Evolutionary conservation across 2,329 filamentous ascomycete species (phyloP), one percentile per base, ranked within the genome.

Genomic region (Monilinia aucupariae): DNA sequence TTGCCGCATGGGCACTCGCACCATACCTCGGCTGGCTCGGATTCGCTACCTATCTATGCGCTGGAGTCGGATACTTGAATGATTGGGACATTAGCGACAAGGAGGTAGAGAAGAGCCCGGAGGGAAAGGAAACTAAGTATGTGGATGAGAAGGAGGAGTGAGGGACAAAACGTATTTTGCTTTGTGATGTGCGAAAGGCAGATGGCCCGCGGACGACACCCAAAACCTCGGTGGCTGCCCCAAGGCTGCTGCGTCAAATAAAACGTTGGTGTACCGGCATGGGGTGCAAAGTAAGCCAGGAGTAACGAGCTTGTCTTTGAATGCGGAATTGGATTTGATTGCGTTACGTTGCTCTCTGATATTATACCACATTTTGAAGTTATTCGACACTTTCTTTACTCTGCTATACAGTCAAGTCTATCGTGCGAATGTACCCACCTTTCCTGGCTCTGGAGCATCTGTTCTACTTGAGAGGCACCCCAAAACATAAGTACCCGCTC

Each of bases 21-120:
- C 93, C 92, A 0, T 97, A 97, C 73, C 77, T 96, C 32, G 89
- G 80, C 20, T 97, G 93, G 93, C 77, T 97, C 69, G 80, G 86
- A 60, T 97, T 96, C 73, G 92, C 92, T 39, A 91, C 89, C 0
- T 97, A 97, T 73, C 79, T 97, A 59, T 91, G 86, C 71, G 85
- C 84, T 1, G 85, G 85, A 0, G 81, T 86, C 3, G 86, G 88
- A 1, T 79, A 87, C 67, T 74, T 91, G 32, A 92, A 91, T 73
- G 75, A 79, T 55, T 91, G 88, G 88, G 80, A 84, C 68, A 77
- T 89, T 64, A 71, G 64, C 3, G 67, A 71, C 61, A 73, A 73
- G 69, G 73, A 73, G 61, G 71, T 73, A 25, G 49, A 66, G 13
- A 63, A 50, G 25, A 64, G 66, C 4, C 68, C 70, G 25, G 67